Evolutionary conservation across 2,329 filamentous ascomycete species (phyloP), one percentile per base, ranked within the genome.

Genomic region (Fusarium sp.): DNA sequence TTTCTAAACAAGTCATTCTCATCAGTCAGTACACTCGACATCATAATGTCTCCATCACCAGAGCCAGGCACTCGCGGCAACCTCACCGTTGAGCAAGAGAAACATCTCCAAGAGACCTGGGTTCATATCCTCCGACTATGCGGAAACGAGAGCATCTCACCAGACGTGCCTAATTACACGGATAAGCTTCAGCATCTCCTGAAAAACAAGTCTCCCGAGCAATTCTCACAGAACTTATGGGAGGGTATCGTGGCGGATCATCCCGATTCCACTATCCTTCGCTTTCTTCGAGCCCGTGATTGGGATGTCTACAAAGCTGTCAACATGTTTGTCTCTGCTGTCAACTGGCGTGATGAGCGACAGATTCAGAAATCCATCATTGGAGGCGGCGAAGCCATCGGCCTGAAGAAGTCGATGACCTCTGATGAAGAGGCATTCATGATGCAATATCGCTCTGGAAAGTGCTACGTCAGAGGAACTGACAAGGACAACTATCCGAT

Each of bases 281-380:
- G 81, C 6, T 83, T 82, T 60, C 76, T 80, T 23, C 74, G 80
- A 31, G 79, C 79, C 12, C 77, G 80, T 49, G 80, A 81, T 65
- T 82, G 81, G 76, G 75, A 83, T 63, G 76, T 83, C 7, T 69
- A 75, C 2, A 79, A 79, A 46, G 79, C 80, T 0, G 73, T 81
- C 20, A 74, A 76, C 20, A 83, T 83, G 77, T 72, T 82, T 37
- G 75, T 80, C 5, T 76, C 78, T 3, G 72, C 78, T 9, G 63
- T 82, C 54, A 72, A 79, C 37, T 83, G 81, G 81, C 77, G 81
- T 23, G 49, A 72, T 6, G 72, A 77, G 75, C 76, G 61, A 66
- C 70, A 52, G 44, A 74, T 82, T 8, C 76, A 81, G 24, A 65
- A 74, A 8, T 73, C 75, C 8, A 74, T 82, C 21, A 48, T 81